Percentiles rank a stretch among this genome's conserved stretches.
phyloP scores from a whole-genome alignment of 805 yeast species.

The Wickerhamomyces bisporus region DNA sequence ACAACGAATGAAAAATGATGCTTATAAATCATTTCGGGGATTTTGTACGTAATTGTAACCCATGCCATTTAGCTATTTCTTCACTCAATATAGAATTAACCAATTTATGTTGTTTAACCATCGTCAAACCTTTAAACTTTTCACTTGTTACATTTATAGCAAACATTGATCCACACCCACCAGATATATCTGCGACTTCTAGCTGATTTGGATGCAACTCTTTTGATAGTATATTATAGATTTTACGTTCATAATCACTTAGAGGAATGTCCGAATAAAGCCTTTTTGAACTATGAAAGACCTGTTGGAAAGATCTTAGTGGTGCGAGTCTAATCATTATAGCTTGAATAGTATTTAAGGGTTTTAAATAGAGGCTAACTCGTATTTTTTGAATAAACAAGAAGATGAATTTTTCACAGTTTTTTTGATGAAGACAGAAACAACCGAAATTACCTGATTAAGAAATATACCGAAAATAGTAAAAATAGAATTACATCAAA shows the following conservation, averaged over 20 bases:
- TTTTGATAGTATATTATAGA: conserved; percentile 48
- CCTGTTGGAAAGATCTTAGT: not conserved
- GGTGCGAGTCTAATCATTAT: not conserved
- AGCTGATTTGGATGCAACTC: conserved; percentile 58
- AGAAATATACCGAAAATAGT: too few species aligned
- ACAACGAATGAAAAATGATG: too few species aligned
- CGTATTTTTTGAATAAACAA: too few species aligned
- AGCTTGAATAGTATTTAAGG: not conserved
- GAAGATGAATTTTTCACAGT: too few species aligned
- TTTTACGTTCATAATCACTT: conserved; percentile 55
- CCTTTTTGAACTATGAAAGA: not conserved
- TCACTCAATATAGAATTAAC: conserved; percentile 79
- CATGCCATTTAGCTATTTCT: conserved; percentile 92
- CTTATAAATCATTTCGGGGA: conserved; percentile 26
- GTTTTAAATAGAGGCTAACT: not conserved
- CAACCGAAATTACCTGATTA: too few species aligned
- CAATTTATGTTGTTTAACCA: conserved; percentile 87
- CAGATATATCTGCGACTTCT: conserved; percentile 77
- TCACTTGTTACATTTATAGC: conserved; percentile 73
- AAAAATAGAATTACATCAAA: too few species aligned
- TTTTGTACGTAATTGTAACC: conserved; percentile 78
- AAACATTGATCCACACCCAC: conserved; percentile 98
- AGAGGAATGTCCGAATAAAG: not conserved
- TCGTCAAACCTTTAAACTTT: conserved; percentile 71
- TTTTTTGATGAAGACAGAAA: too few species aligned